phyloP scores from a whole-genome alignment of 2,329 filamentous ascomycete genomes.

The Nakataea oryzae region DNA sequence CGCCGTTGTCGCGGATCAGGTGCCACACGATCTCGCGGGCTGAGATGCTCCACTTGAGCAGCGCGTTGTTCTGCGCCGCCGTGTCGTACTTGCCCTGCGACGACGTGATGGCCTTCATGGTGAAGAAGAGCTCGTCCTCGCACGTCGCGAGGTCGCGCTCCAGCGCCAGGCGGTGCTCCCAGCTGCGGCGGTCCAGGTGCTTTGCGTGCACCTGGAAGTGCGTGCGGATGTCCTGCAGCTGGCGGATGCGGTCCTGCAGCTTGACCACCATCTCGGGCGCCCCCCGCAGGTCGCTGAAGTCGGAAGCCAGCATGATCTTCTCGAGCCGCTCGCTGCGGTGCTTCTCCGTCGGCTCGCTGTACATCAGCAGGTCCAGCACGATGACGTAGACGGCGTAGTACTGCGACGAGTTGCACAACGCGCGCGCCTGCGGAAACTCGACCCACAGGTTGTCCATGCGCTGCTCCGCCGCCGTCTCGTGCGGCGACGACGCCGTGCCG shows the following conservation, averaged over 20 bases:
- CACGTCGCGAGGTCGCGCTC: slow-evolving; percentile 82
- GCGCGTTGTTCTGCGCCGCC: slow-evolving; percentile 61
- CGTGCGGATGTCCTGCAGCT: slow-evolving; percentile 91
- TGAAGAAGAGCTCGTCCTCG: slow-evolving; percentile 96
- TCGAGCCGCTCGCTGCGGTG: slow-evolving; percentile 90
- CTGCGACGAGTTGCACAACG: slow-evolving; percentile 93
- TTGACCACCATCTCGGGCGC: slow-evolving; percentile 87
- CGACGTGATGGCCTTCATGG: slow-evolving; percentile 99
- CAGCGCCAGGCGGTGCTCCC: slow-evolving; percentile 81
- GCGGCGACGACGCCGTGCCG: neutral
- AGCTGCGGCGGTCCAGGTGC: slow-evolving; percentile 77
- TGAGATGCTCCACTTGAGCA: slow-evolving; percentile 88
- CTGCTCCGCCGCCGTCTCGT: slow-evolving; percentile 46
- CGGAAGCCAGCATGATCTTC: slow-evolving; percentile 97
- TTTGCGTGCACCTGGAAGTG: slow-evolving; percentile 91
- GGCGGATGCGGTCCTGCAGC: slow-evolving; percentile 83
- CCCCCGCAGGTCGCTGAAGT: slow-evolving; percentile 93
- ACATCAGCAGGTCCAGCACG: slow-evolving; percentile 87
- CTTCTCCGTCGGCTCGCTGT: slow-evolving; percentile 93
- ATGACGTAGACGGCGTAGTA: slow-evolving; percentile 99
- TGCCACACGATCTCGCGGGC: slow-evolving; percentile 96
- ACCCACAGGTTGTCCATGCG: slow-evolving; percentile 96
- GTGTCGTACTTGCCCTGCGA: slow-evolving; percentile 68
- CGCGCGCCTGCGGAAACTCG: slow-evolving; percentile 86
- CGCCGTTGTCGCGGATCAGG: slow-evolving; percentile 74